phyloP scores from a whole-genome alignment of 192 early-diverging fungal genomes.

The Coemansia sp. region DNA sequence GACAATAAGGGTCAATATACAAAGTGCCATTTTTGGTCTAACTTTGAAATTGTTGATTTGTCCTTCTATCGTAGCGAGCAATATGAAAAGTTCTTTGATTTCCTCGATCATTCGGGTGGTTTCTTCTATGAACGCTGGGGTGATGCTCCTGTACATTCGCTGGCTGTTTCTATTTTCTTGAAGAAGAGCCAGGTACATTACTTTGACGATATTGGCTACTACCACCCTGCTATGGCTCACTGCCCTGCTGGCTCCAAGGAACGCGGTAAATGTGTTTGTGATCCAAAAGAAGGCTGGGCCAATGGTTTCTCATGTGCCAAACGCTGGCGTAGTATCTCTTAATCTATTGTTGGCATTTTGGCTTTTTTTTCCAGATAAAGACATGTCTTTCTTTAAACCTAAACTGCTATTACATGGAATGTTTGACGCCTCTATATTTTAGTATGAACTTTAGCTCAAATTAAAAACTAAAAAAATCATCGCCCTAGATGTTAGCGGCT shows the following conservation, averaged over 20 bases:
- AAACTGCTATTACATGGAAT: too few species aligned
- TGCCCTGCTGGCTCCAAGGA: slow-evolving; percentile 49
- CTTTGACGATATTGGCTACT: slow-evolving; percentile 73
- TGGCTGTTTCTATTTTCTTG: slow-evolving; percentile 55
- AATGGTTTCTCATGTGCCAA: slow-evolving; percentile 43
- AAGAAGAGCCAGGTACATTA: slow-evolving; percentile 60
- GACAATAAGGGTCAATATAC: slow-evolving; percentile 46
- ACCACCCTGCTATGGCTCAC: slow-evolving; percentile 41
- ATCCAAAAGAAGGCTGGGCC: slow-evolving; percentile 38
- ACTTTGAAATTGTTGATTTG: slow-evolving; percentile 81
- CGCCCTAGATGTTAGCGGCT: too few species aligned
- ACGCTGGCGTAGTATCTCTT: slow-evolving; percentile 32
- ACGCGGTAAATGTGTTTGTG: slow-evolving; percentile 46
- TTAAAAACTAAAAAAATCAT: too few species aligned
- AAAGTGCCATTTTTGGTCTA: slow-evolving; percentile 74
- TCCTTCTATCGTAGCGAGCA: slow-evolving; percentile 63
- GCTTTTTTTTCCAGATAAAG: neutral
- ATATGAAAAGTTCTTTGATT: slow-evolving; percentile 65
- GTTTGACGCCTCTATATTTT: too few species aligned
- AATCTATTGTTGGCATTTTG: slow-evolving; percentile 1
- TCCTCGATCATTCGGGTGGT: slow-evolving; percentile 70
- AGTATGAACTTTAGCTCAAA: too few species aligned
- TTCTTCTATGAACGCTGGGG: slow-evolving; percentile 84
- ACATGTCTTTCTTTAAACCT: too few species aligned
- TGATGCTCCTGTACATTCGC: slow-evolving; percentile 64